Conservation (phyloP, 1,284 basidiomycete species). For the Pisolithus thermaeus region DNA sequence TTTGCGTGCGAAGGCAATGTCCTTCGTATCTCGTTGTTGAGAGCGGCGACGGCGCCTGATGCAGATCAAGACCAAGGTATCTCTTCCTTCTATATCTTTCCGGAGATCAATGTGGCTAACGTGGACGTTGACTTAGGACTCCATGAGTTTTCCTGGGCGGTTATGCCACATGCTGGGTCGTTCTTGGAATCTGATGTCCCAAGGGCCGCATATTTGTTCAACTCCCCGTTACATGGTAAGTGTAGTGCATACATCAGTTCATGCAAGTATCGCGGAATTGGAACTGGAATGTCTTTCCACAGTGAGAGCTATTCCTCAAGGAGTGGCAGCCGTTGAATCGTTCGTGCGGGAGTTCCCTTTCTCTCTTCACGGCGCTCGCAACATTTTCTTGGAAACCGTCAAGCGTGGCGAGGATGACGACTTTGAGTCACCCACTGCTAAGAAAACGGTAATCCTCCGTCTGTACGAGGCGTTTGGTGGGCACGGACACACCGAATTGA, state of each 20-base stretch:
- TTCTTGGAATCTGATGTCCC: conserved; percentile 85
- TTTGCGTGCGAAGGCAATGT: conserved; percentile 80
- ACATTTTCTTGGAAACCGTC: conserved; percentile 89
- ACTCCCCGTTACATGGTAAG: conserved; percentile 72
- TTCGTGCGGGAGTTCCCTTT: conserved; percentile 46
- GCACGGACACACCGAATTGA: conserved; percentile 63
- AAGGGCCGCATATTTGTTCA: conserved; percentile 79
- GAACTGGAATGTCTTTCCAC: not conserved
- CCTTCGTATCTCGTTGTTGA: conserved; percentile 82
- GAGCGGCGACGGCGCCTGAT: conserved; percentile 89
- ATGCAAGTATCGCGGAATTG: conserved; percentile 1
- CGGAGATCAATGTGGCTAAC: not conserved
- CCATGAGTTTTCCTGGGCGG: conserved; percentile 83
- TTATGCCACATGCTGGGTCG: conserved; percentile 80
- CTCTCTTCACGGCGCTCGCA: conserved; percentile 59
- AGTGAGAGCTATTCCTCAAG: conserved; percentile 53
- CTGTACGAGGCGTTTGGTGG: conserved; percentile 92
- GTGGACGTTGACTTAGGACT: conserved; percentile 35
- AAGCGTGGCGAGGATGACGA: conserved; percentile 91
- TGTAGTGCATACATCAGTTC: conserved; percentile 13
- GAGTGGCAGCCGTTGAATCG: conserved; percentile 13
- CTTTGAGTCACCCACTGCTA: conserved; percentile 39
- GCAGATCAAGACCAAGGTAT: conserved; percentile 84
- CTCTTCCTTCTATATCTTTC: conserved; percentile 7
- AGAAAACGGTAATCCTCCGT: conserved; percentile 67